These are phyloP conservation scores for Podila epigama DNA, from an alignment of 192 early-diverging fungal genomes.

Conservation along the genomic window DNA sequence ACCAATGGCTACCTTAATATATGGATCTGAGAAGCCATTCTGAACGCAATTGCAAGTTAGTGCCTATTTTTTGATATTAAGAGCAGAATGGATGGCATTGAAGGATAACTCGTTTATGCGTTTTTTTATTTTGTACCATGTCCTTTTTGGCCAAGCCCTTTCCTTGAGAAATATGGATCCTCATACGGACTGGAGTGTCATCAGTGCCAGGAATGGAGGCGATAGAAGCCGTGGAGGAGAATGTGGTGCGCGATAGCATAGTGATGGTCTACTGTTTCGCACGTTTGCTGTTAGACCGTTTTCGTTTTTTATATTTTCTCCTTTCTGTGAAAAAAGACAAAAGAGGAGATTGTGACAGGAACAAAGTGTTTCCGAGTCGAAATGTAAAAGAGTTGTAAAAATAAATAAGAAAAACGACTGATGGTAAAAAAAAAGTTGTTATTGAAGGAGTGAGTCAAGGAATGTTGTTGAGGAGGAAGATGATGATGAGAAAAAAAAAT, in stretches of 20 bases:
- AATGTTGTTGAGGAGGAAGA: no score
- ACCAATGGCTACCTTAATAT: conserved; percentile 60
- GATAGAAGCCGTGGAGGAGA: neutral
- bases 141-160: conserved; percentile 28
- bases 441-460: no score
- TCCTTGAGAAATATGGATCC: conserved; percentile 27
- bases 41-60: neutral
- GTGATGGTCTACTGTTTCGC: no score
- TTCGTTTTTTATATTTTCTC: no score
- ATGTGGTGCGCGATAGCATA: conserved; percentile 1
- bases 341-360: no score
- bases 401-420: no score
- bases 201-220: neutral
- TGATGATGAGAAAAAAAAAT: no score
- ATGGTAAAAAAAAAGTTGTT: no score
- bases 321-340: neutral
- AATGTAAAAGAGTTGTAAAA: no score
- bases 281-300: no score
- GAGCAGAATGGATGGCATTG: neutral
- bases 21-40: conserved; percentile 55
- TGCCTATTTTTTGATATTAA: neutral
- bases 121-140: no score
- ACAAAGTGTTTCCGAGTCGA: no score
- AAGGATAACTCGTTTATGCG: neutral
- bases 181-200: conserved; percentile 13